phyloP scores from a whole-genome alignment of 2,329 filamentous ascomycete genomes.

The Bipolaris cookei region DNA sequence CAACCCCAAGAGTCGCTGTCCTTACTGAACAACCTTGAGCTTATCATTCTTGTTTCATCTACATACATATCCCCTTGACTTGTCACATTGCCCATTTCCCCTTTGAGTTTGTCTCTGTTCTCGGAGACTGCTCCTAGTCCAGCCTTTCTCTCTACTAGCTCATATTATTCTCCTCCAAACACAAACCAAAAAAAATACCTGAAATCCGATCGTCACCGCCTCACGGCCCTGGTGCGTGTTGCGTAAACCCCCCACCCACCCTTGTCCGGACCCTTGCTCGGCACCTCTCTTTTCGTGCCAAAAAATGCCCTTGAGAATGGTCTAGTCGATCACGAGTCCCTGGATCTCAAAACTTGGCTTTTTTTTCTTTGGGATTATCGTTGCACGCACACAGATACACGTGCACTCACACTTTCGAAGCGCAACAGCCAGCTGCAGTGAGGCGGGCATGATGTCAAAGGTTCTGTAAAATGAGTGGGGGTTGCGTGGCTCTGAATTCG shows the following conservation, averaged over 20 bases:
- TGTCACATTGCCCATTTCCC: neutral
- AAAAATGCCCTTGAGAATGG: neutral
- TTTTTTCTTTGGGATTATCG: no score
- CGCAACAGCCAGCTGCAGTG: no score
- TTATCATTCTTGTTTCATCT: no score
- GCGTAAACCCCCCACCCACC: no score
- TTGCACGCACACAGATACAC: no score
- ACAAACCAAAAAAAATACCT: neutral
- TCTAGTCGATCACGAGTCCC: slow-evolving; percentile 1
- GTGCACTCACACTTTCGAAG: no score
- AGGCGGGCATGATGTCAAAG: no score
- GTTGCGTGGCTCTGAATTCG: no score
- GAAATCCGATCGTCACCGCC: neutral
- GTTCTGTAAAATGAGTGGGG: no score
- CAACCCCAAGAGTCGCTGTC: no score
- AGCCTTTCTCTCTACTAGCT: neutral
- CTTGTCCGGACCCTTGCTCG: neutral
- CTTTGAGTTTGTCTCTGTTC: neutral
- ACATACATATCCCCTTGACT: neutral
- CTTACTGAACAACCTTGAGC: no score
- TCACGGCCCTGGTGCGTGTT: neutral
- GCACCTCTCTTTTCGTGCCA: neutral
- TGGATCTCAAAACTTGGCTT: neutral
- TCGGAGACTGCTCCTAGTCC: neutral
- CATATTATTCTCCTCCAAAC: no score